Percentiles rank a stretch among this genome's conserved stretches.
phyloP scores from a whole-genome alignment of 768 basidiomycete species.

The Termitomyces sp. region DNA sequence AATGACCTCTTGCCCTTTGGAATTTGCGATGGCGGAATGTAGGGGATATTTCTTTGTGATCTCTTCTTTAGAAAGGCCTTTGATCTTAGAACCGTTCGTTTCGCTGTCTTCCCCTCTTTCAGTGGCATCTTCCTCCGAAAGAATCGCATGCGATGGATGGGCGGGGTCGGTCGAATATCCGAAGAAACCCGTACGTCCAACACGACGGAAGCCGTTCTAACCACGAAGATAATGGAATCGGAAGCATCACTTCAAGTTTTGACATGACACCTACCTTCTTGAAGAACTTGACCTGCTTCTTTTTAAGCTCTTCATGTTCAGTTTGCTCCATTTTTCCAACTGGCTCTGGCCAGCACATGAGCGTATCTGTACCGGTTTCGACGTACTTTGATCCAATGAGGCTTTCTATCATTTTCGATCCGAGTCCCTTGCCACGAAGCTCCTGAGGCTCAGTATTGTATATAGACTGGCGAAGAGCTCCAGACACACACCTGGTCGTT shows the following conservation, averaged over 20 bases:
- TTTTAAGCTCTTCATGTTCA: constrained; percentile 3
- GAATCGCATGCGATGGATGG: constrained; percentile 7
- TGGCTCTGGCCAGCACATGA: constrained; percentile 24
- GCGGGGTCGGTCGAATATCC: constrained; percentile 5
- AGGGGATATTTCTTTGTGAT: background rate
- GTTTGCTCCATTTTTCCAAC: background rate
- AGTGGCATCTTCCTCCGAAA: background rate
- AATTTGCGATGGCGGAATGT: background rate
- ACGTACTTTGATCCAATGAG: constrained; percentile 18
- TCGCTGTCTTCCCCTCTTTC: constrained; percentile 1
- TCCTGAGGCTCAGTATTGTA: background rate
- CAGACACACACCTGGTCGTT: background rate
- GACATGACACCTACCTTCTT: constrained; percentile 3
- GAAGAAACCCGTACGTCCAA: constrained; percentile 11
- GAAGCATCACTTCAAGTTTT: background rate
- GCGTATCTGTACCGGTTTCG: constrained; percentile 8
- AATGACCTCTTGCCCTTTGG: background rate
- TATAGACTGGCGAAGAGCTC: background rate
- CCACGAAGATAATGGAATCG: background rate
- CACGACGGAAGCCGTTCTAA: constrained; percentile 11
- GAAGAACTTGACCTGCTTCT: background rate
- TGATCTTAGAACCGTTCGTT: background rate
- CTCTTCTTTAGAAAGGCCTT: background rate
- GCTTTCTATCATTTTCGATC: constrained; percentile 17
- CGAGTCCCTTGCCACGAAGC: constrained; percentile 16